phyloP scores from a whole-genome alignment of 352 stramenopile genomes.

The Phytophthora chlamydospora region DNA sequence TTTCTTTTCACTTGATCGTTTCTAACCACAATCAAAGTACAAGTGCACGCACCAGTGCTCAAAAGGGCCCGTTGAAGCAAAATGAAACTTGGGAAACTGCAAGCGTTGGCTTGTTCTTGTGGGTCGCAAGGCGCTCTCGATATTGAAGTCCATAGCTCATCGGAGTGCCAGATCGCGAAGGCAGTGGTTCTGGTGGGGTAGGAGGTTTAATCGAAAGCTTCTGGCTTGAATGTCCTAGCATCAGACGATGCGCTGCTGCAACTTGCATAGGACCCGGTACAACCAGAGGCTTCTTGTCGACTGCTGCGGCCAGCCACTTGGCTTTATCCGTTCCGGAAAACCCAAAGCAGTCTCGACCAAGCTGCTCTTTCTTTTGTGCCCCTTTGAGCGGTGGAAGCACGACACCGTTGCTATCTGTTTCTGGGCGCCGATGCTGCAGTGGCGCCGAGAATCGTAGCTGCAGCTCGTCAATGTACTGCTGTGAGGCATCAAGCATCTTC shows the following conservation, averaged over 20 bases:
- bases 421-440: slow-evolving; percentile 70
- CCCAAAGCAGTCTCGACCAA: slow-evolving; percentile 81
- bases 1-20: background rate
- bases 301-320: slow-evolving; percentile 43
- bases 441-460: slow-evolving; percentile 82
- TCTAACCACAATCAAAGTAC: background rate
- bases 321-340: slow-evolving; percentile 83
- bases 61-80: slow-evolving; percentile 44
- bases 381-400: slow-evolving; percentile 62
- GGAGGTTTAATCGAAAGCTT: slow-evolving; percentile 80
- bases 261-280: slow-evolving; percentile 75
- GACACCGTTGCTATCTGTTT: slow-evolving; percentile 39
- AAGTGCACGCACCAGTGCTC: background rate
- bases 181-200: slow-evolving; percentile 60
- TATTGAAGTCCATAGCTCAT: slow-evolving; percentile 83
- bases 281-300: slow-evolving; percentile 67
- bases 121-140: slow-evolving; percentile 68
- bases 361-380: slow-evolving; percentile 52
- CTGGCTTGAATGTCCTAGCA: slow-evolving; percentile 87
- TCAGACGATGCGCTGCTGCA: slow-evolving; percentile 78
- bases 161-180: slow-evolving; percentile 50
- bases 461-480: slow-evolving; percentile 81
- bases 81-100: slow-evolving; percentile 83
- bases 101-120: slow-evolving; percentile 84
- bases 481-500: slow-evolving; percentile 82